These are phyloP conservation scores for Carex myosuroides DNA, from an alignment of 176 grass and related monocot species.

Conservation along the genomic window DNA sequence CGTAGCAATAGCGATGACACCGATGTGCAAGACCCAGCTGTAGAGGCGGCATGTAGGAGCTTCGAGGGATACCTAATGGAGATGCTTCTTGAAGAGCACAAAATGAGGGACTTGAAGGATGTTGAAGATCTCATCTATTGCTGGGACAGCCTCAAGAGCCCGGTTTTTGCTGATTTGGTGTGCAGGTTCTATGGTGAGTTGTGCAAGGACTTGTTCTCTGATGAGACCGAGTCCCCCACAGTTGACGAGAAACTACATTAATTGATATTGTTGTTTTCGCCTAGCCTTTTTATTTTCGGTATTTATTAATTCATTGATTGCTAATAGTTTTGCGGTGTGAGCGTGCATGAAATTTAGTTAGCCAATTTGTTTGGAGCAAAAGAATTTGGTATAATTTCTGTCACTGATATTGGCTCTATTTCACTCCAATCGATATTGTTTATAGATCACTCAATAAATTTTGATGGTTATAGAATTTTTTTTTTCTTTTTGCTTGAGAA, in stretches of 20 bases:
- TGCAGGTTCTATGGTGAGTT: conserved; percentile 34
- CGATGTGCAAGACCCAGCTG: not conserved
- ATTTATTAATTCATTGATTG: not conserved
- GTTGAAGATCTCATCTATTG: conserved; percentile 35
- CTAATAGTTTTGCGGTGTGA: not conserved
- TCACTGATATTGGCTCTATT: not conserved
- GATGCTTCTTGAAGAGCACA: conserved; percentile 41
- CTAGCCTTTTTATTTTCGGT: not conserved
- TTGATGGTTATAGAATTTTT: not conserved
- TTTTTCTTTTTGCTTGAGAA: not conserved
- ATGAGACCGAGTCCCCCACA: not conserved
- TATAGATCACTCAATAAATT: not conserved
- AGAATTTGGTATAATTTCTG: not conserved
- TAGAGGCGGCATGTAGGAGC: conserved; percentile 32
- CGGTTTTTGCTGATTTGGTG: conserved; percentile 28
- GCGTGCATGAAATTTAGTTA: not conserved
- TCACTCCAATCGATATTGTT: not conserved
- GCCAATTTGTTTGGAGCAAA: not conserved
- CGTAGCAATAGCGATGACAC: not conserved
- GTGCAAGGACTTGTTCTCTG: conserved; percentile 40
- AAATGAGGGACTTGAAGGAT: conserved; percentile 38
- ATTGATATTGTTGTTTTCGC: not conserved
- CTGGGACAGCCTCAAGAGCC: conserved; percentile 26
- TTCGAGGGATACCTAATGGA: conserved; percentile 35
- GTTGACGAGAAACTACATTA: not conserved